Evolutionary conservation across 2,329 filamentous ascomycete species (phyloP).

Genomic region (Colletotrichum abscissum): DNA sequence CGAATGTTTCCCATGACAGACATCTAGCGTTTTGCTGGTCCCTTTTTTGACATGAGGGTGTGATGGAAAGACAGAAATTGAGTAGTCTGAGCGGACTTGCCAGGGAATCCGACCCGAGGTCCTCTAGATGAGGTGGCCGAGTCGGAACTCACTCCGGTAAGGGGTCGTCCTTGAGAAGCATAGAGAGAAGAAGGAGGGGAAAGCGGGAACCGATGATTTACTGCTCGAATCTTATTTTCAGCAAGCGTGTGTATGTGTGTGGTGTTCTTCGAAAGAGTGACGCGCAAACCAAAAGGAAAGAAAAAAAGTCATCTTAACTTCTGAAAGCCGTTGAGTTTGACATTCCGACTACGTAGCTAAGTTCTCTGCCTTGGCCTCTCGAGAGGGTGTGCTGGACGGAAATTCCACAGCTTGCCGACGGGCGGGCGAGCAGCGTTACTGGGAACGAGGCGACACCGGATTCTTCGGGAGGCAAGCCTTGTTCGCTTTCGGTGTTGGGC

Average conservation of each 20-base stretch:
- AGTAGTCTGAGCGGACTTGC: background rate
- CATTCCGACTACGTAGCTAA: background rate
- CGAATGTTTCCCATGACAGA: slow-evolving; percentile 1
- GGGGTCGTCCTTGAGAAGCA: background rate
- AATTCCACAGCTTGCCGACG: slow-evolving; percentile 1
- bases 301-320: background rate
- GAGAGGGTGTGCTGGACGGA: background rate
- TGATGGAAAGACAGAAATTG: too few species aligned
- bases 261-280: too few species aligned
- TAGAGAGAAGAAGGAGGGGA: background rate
- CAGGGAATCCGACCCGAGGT: background rate
- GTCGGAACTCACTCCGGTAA: background rate
- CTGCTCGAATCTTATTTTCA: background rate
- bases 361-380: too few species aligned
- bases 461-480: too few species aligned
- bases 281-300: background rate
- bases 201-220: background rate
- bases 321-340: background rate
- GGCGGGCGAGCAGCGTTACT: background rate
- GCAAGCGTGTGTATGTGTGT: background rate
- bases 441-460: background rate
- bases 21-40: slow-evolving; percentile 15
- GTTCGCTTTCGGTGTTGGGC: slow-evolving; percentile 4
- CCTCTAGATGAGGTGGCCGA: background rate
- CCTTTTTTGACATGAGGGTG: slow-evolving; percentile 18